Evolutionary conservation across 2,329 filamentous ascomycete species (phyloP), one percentile per base, ranked within the genome.

Genomic region (Diaporthe sp.): DNA sequence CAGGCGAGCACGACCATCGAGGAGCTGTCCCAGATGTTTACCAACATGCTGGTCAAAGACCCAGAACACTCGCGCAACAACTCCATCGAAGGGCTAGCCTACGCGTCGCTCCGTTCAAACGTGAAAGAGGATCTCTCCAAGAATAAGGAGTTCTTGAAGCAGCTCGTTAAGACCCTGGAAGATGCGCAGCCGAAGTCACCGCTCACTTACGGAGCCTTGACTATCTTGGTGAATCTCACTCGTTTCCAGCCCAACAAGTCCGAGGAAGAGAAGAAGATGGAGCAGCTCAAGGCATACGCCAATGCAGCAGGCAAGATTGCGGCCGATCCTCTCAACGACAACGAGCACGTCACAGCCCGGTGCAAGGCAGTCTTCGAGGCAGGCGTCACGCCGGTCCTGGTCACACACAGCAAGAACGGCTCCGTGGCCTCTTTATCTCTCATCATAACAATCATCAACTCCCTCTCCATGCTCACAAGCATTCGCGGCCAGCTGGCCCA

Each of bases 181-280:
- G 86, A 89, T 19, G 87, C 91, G 10, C 86, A 87, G 30, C 87
- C 90, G 15, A 91, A 92, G 77, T 93, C 93, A 1, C 92, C 94
- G 17, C 86, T 94, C 33, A 92, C 95, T 0, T 98, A 97, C 81
- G 96, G 96, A 64, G 94, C 92, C 25, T 87, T 99, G 54, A 97
- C 94, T 81, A 93, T 98, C 72, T 89, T 98, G 77, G 87, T 91
- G 72, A 98, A 98, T 80, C 86, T 99, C 69, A 97, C 95, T 19
- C 88, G 90, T 40, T 98, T 97, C 81, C 89, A 91, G 54, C 95
- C 95, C 9, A 87, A 87, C 10, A 87, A 96, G 54, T 93, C 95
- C 0, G 96, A 98, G 77, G 97, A 99, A 83, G 93, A 98, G 80
- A 97, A 96, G 85, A 95, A 94, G 80, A 95, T 99, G 86, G 90